These are phyloP conservation scores for Serpula lacrymans DNA, from an alignment of 768 basidiomycete species.

Conservation along the genomic window DNA sequence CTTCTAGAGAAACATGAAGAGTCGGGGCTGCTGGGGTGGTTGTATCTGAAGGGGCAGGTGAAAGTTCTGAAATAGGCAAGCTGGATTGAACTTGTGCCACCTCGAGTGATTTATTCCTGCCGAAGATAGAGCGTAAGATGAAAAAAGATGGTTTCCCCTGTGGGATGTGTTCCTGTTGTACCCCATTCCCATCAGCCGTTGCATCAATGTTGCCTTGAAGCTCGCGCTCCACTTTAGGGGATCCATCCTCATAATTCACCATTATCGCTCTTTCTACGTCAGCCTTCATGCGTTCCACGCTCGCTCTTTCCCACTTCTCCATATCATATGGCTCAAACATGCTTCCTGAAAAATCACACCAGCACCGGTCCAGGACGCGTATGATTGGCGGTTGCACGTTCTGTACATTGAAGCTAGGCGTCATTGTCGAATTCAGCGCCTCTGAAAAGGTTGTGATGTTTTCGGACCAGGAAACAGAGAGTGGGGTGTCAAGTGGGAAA, in stretches of 20 bases:
- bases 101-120: conserved; percentile 8
- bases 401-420: conserved; percentile 34
- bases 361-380: conserved; percentile 73
- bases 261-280: conserved; percentile 32
- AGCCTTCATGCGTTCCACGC: conserved; percentile 46
- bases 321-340: conserved; percentile 79
- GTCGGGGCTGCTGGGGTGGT: conserved; percentile 4
- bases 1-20: conserved; percentile 13
- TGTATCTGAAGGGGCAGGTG: neutral
- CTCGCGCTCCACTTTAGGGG: conserved; percentile 22
- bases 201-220: neutral
- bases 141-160: conserved; percentile 16
- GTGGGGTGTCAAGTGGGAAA: conserved; percentile 58
- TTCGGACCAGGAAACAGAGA: conserved; percentile 63
- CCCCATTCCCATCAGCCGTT: neutral
- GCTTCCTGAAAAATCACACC: conserved; percentile 73
- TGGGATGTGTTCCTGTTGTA: neutral
- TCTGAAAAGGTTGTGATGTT: conserved; percentile 73
- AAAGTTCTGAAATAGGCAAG: too few species aligned
- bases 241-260: conserved; percentile 30
- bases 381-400: conserved; percentile 52
- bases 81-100: neutral
- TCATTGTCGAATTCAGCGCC: conserved; percentile 51
- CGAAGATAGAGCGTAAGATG: conserved; percentile 23
- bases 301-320: conserved; percentile 69